phyloP scores from a whole-genome alignment of 2,329 filamentous ascomycete species.

The Pseudohalonectria lignicola region DNA sequence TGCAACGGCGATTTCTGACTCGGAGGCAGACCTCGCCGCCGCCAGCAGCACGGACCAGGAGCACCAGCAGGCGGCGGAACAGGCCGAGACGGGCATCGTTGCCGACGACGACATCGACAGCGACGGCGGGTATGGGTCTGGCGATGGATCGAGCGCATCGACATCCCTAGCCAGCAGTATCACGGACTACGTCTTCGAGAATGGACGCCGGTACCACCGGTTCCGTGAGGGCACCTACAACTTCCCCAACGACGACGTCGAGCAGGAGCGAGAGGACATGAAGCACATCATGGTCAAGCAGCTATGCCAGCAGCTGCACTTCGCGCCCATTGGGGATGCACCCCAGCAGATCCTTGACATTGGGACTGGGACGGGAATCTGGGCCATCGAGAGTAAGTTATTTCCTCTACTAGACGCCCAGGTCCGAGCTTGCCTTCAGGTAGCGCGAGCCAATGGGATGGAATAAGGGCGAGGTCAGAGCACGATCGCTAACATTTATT shows the following conservation, averaged over 20 bases:
- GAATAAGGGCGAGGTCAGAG: too few relatives aligned
- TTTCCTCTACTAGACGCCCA: not conserved
- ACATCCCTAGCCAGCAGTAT: slow-evolving; percentile 14
- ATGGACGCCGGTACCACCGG: slow-evolving; percentile 15
- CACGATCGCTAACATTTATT: too few relatives aligned
- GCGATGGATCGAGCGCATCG: slow-evolving; percentile 6
- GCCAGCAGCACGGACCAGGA: not conserved
- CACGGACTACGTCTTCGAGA: slow-evolving; percentile 14
- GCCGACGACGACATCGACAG: slow-evolving; percentile 5
- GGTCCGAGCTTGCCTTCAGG: too few relatives aligned
- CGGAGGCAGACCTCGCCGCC: not conserved
- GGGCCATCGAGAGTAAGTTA: slow-evolving; percentile 38
- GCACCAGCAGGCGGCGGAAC: not conserved
- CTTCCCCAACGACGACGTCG: slow-evolving; percentile 27
- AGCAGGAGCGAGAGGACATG: slow-evolving; percentile 32
- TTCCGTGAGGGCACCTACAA: slow-evolving; percentile 14
- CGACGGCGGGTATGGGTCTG: slow-evolving; percentile 7
- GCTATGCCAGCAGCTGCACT: slow-evolving; percentile 36
- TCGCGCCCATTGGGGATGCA: slow-evolving; percentile 35
- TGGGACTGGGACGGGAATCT: slow-evolving; percentile 47
- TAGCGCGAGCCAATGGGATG: too few relatives aligned
- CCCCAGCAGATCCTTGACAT: slow-evolving; percentile 44
- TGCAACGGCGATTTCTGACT: too few relatives aligned
- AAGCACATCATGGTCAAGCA: slow-evolving; percentile 41
- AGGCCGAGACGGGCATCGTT: slow-evolving; percentile 4